A percentile compares a stretch with the other conserved stretches of the same genome.
phyloP scores from a whole-genome alignment of 2,329 filamentous ascomycete genomes.

The Domatiomyces catenatus region DNA sequence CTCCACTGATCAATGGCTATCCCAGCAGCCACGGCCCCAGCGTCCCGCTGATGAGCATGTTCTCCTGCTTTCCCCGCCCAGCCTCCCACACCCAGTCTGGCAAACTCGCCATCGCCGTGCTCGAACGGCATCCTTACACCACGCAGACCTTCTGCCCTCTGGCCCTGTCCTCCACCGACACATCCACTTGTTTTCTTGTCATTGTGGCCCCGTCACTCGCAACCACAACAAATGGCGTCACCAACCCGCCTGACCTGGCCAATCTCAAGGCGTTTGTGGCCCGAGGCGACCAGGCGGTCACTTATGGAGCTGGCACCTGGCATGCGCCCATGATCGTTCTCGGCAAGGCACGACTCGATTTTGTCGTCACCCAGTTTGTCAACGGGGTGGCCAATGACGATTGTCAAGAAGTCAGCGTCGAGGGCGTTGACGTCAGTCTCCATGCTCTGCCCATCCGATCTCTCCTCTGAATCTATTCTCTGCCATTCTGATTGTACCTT shows the following conservation, averaged over 20 bases:
- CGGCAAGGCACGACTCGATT: constrained; percentile 56
- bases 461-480: background rate
- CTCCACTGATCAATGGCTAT: constrained; percentile 59
- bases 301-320: constrained; percentile 83
- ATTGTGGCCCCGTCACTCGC: constrained; percentile 65
- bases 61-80: constrained; percentile 58
- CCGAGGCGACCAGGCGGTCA: constrained; percentile 65
- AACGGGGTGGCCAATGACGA: constrained; percentile 74
- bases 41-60: constrained; percentile 66
- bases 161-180: constrained; percentile 15
- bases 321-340: constrained; percentile 92
- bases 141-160: constrained; percentile 85
- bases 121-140: constrained; percentile 88
- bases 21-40: constrained; percentile 34
- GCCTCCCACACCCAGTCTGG: constrained; percentile 6
- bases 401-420: constrained; percentile 42
- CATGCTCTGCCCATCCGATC: background rate
- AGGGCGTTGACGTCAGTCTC: background rate
- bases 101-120: constrained; percentile 52
- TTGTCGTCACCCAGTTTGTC: constrained; percentile 76
- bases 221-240: constrained; percentile 25
- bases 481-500: too few relatives aligned
- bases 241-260: constrained; percentile 52
- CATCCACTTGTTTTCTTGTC: constrained; percentile 50
- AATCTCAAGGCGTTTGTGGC: constrained; percentile 65